A percentile compares a stretch with the other conserved stretches of the same genome.
phyloP scores from a whole-genome alignment of 2,329 filamentous ascomycete species.

The Hypoxylon sp. region DNA sequence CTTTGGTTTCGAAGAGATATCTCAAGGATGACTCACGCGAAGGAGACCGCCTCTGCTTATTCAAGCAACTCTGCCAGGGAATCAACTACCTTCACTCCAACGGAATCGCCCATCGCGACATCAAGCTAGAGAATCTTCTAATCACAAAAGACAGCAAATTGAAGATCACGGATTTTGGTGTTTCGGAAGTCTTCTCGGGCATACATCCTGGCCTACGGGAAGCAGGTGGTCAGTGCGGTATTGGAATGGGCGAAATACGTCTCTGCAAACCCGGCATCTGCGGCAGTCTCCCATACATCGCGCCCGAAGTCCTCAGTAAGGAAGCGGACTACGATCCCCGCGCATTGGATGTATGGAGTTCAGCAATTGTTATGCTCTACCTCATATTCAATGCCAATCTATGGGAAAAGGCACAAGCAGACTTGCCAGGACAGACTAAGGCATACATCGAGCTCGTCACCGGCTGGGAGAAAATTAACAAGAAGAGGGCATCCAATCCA shows the following conservation, averaged over 20 bases:
- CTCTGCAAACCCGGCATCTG: constrained; percentile 85
- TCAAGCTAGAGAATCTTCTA: constrained; percentile 90
- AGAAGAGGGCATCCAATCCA: constrained; percentile 61
- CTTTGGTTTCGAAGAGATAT: constrained; percentile 79
- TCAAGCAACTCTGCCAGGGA: constrained; percentile 89
- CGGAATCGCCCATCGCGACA: constrained; percentile 90
- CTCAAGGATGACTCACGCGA: constrained; percentile 75
- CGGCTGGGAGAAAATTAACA: constrained; percentile 79
- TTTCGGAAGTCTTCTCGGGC: constrained; percentile 87
- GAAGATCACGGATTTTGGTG: constrained; percentile 93
- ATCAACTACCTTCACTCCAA: constrained; percentile 85
- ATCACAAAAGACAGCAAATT: constrained; percentile 84
- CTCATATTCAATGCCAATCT: constrained; percentile 80
- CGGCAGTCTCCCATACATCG: constrained; percentile 88
- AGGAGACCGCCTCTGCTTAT: constrained; percentile 83
- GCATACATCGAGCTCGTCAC: constrained; percentile 75
- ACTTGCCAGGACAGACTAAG: constrained; percentile 55
- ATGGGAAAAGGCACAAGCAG: constrained; percentile 77
- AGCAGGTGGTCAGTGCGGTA: constrained; percentile 79
- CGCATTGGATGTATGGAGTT: constrained; percentile 87
- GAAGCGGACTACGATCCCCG: constrained; percentile 78
- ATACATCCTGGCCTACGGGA: constrained; percentile 83
- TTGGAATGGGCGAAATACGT: constrained; percentile 78
- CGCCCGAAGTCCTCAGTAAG: constrained; percentile 85
- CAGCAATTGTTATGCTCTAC: constrained; percentile 85